Evolutionary conservation across 495 filamentous ascomycete species (phyloP), one percentile per base, ranked within the genome.

Genomic region (Podospora fimiseda): DNA sequence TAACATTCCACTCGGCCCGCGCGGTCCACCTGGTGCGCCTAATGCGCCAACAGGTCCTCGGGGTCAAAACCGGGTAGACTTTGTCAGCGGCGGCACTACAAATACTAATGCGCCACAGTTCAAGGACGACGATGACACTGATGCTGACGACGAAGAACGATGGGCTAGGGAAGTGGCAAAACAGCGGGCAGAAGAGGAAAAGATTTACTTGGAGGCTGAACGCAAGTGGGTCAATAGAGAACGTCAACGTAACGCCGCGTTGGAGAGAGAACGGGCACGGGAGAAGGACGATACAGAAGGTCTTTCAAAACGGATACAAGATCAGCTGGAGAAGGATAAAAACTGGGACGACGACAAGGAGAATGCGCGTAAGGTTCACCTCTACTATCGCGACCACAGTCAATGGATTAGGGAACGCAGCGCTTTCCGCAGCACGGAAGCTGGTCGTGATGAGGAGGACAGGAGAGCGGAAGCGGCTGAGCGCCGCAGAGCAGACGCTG

Each of bases 311-410:
- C 64, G 69, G 43, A 63, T 57, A 38, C 69, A 75, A 6, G 82
- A 84, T 40, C 83, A 89, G 68, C 83, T 85, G n/a, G 80, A 84
- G 52, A 72, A 82, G 23, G 76, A 95, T 15, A 72, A 75, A 53
- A 83, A 86, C n/a, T 98, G 88, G 84, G 83, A 97, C 59, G 93
- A 98, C 58, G 90, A 96, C 59, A 68, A 73, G 1, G 91, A 96
- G 69, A 81, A 81, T 9, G 75, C 72, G 15, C 80, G 84, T 13
- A 93, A 89, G 66, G 64, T 63, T 2, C 81, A 89, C 41, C 82
- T 89, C 41, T 98, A 96, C 68, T 96, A 95, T 67, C 75, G 80
- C 37, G 91, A 98, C 58, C 86, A 81, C 23, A 85, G 82, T 50
- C 74, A 82, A 48, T 98, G 90, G 90, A 81, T 89, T 41, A 81